Conservation (phyloP, 306 rosid species). For the Cucurbita moschata region DNA sequence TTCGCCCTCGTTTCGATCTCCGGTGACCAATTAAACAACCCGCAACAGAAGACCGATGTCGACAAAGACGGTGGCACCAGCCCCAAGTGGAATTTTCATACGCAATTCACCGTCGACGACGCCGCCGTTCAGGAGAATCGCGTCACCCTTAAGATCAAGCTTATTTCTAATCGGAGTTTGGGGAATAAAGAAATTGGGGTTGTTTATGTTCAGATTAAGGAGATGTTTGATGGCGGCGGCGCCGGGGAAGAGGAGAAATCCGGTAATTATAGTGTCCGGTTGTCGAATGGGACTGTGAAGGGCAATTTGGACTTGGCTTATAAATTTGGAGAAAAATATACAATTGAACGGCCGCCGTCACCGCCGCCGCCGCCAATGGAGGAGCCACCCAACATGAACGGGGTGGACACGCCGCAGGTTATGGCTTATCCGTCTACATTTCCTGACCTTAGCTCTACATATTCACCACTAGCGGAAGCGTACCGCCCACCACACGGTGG, state of each 20-base stretch:
- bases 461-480: not conserved
- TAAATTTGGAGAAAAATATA: conserved; percentile 31
- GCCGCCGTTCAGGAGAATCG: conserved; percentile 1
- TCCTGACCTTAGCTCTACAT: conserved; percentile 10
- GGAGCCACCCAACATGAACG: conserved; percentile 24
- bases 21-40: conserved; percentile 6
- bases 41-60: conserved; percentile 5
- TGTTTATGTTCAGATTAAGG: conserved; percentile 12
- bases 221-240: conserved; percentile 12
- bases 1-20: conserved; percentile 21
- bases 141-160: conserved; percentile 2
- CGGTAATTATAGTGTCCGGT: conserved; percentile 14
- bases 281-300: conserved; percentile 18
- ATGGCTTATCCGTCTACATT: conserved; percentile 26
- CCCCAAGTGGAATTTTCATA: conserved; percentile 13
- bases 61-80: conserved; percentile 10
- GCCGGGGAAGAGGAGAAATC: not conserved
- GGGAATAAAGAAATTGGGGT: conserved; percentile 16
- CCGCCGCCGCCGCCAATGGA: not conserved
- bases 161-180: not conserved
- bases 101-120: conserved; percentile 12
- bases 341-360: not conserved
- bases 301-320: conserved; percentile 25
- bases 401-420: not conserved
- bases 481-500: not conserved